Conservation (phyloP, 805 yeast genomes). For the Candida coquimbonensis region DNA sequence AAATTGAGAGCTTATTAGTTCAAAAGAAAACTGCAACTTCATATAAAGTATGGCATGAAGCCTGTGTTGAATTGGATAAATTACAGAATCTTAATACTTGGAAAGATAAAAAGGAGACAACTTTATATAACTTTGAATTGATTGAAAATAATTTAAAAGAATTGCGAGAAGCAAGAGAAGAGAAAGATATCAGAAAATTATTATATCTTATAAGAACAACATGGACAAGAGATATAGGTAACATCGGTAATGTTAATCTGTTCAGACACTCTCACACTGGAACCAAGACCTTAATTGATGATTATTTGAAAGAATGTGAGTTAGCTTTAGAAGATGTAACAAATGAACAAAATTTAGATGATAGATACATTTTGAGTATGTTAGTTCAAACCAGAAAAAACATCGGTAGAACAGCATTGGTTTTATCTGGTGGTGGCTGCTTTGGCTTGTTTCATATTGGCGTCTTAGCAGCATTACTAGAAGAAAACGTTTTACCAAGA, state of each 20-base stretch:
- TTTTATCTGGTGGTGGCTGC: conserved; percentile 94
- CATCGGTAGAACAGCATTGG: conserved; percentile 89
- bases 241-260: conserved; percentile 74
- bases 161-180: conserved; percentile 50
- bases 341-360: conserved; percentile 41
- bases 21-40: conserved; percentile 44
- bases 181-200: conserved; percentile 51
- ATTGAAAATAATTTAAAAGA: conserved; percentile 46
- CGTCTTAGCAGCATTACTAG: conserved; percentile 72
- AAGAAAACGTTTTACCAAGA: conserved; percentile 70
- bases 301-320: conserved; percentile 74
- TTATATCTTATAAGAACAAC: conserved; percentile 75
- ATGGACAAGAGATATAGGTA: conserved; percentile 80
- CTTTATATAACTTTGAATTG: conserved; percentile 66
- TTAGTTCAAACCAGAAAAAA: conserved; percentile 83
- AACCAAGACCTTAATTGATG: conserved; percentile 77
- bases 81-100: conserved; percentile 60
- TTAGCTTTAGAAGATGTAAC: conserved; percentile 28
- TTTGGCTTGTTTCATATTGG: conserved; percentile 93
- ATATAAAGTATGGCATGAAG: conserved; percentile 60
- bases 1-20: conserved; percentile 30
- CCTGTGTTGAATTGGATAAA: conserved; percentile 57
- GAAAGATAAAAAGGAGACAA: conserved; percentile 57
- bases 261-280: conserved; percentile 80
- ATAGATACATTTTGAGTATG: conserved; percentile 65